Percentiles rank a stretch among this genome's conserved stretches.
Conservation (phyloP, 805 yeast genomes). For the Wickerhamiella hasegawae region DNA sequence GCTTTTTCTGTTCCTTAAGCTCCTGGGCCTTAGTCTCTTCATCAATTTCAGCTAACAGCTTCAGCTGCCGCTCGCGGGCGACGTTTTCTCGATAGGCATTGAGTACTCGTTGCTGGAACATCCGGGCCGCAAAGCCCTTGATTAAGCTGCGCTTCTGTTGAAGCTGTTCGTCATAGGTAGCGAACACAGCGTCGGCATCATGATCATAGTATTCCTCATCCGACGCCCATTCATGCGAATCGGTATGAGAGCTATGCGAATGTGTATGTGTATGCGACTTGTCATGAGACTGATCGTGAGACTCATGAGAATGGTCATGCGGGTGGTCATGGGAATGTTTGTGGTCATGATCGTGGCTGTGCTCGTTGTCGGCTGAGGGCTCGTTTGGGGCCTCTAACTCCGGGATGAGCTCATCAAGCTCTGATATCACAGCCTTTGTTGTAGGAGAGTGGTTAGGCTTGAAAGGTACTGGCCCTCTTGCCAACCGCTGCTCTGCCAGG, state of each 20-base stretch:
- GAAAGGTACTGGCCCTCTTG: too few relatives aligned
- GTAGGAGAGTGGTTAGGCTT: too few relatives aligned
- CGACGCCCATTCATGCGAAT: not conserved
- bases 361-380: too few relatives aligned
- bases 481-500: constrained; percentile 38
- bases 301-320: too few relatives aligned
- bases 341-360: too few relatives aligned
- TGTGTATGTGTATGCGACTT: not conserved
- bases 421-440: too few relatives aligned
- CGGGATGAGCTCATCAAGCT: too few relatives aligned
- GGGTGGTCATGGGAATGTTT: too few relatives aligned
- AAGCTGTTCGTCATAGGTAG: constrained; percentile 40
- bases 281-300: too few relatives aligned
- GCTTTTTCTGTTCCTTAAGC: constrained; percentile 22
- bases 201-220: constrained; percentile 23
- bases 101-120: constrained; percentile 57
- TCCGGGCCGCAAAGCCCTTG: constrained; percentile 62
- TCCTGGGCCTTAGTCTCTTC: constrained; percentile 18
- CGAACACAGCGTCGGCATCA: constrained; percentile 23
- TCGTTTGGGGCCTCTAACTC: too few relatives aligned
- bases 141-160: constrained; percentile 69
- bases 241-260: not conserved
- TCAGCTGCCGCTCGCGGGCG: constrained; percentile 45
- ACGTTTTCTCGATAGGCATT: constrained; percentile 65
- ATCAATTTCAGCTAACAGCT: constrained; percentile 22